Conservation (phyloP, 139 green algal species). For the Tetraselmis chui region DNA sequence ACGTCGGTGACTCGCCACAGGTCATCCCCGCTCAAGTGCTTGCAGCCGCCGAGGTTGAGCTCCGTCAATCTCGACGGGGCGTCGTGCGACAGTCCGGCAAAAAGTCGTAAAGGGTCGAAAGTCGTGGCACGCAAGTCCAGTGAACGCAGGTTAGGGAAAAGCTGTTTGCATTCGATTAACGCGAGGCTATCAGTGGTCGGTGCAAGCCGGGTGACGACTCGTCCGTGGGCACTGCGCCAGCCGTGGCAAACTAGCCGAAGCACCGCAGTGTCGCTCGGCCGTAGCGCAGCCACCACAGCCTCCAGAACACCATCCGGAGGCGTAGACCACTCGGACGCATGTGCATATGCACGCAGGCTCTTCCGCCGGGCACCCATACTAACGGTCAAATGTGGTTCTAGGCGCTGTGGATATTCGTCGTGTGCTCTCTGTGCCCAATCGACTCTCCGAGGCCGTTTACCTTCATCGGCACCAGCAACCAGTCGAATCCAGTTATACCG, state of each 20-base stretch:
- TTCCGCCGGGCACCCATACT: too few species aligned
- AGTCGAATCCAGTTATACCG: too few species aligned
- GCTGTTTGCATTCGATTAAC: neutral
- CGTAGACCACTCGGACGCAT: neutral
- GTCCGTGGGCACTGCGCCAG: neutral
- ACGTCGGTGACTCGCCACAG: neutral
- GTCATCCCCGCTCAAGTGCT: neutral
- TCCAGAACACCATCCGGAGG: neutral
- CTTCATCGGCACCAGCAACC: too few species aligned
- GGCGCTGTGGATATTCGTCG: too few species aligned
- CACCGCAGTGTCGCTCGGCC: neutral
- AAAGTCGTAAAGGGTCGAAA: neutral
- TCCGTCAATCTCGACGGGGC: neutral
- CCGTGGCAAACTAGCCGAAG: neutral
- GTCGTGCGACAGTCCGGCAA: neutral
- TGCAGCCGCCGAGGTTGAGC: neutral
- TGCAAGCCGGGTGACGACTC: neutral
- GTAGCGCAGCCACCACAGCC: neutral
- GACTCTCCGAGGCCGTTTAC: too few species aligned
- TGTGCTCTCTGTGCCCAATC: too few species aligned
- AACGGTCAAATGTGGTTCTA: too few species aligned
- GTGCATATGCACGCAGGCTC: neutral
- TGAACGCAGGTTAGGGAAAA: neutral
- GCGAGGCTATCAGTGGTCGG: neutral
- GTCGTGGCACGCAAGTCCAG: neutral